These are phyloP conservation scores for Agrocybe chaxingu DNA, from an alignment of 768 basidiomycete genomes.

Conservation along the genomic window DNA sequence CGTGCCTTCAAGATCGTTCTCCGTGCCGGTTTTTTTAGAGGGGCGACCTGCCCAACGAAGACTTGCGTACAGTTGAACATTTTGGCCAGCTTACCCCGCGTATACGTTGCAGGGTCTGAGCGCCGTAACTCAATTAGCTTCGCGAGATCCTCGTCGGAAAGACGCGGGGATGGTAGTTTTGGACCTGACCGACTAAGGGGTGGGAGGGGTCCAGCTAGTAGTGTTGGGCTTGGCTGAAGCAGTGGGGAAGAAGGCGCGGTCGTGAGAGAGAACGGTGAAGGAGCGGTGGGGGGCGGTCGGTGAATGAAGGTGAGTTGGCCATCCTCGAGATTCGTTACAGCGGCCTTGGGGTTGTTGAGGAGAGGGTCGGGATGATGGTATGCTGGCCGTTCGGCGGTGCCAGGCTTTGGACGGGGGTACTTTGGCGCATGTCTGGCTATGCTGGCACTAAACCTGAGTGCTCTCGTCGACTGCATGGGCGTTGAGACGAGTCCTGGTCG, in stretches of 20 bases:
- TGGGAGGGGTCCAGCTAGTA: slow-evolving; percentile 33
- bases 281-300: slow-evolving; percentile 77
- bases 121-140: slow-evolving; percentile 58
- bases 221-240: slow-evolving; percentile 38
- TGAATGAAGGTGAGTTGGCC: slow-evolving; percentile 75
- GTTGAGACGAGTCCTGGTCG: not conserved
- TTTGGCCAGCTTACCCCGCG: slow-evolving; percentile 64
- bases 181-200: slow-evolving; percentile 44
- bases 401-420: slow-evolving; percentile 46
- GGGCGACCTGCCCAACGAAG: slow-evolving; percentile 66
- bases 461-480: slow-evolving; percentile 16
- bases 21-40: slow-evolving; percentile 50
- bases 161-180: slow-evolving; percentile 33
- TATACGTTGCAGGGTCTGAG: slow-evolving; percentile 56
- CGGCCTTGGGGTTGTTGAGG: slow-evolving; percentile 46
- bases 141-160: slow-evolving; percentile 50
- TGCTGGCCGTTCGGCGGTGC: slow-evolving; percentile 52
- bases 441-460: slow-evolving; percentile 14
- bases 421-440: slow-evolving; percentile 38
- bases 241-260: slow-evolving; percentile 71
- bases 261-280: slow-evolving; percentile 69
- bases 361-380: slow-evolving; percentile 60
- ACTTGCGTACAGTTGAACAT: slow-evolving; percentile 71
- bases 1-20: slow-evolving; percentile 38
- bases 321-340: slow-evolving; percentile 46